A percentile compares a stretch with the other conserved stretches of the same genome.
Conservation (phyloP, 2,329 filamentous ascomycete genomes). For the Xylariaceae sp. region DNA sequence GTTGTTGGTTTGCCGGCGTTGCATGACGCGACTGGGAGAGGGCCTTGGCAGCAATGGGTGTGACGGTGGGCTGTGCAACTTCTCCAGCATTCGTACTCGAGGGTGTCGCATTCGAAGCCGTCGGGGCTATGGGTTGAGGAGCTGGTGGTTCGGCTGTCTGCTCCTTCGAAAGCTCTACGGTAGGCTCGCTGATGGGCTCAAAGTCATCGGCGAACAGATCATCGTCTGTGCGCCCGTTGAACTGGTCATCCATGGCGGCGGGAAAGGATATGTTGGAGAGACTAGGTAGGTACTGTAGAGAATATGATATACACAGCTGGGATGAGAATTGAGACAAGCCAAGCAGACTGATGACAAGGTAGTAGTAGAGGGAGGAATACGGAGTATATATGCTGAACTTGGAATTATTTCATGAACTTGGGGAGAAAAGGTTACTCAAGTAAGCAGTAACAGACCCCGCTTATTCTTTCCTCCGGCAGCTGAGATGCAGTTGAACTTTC, state of each 20-base stretch:
- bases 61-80: constrained; percentile 8
- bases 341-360: too few relatives aligned
- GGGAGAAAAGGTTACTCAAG: too few relatives aligned
- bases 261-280: not conserved
- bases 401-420: too few relatives aligned
- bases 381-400: too few relatives aligned
- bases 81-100: too few relatives aligned
- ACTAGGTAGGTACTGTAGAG: not conserved
- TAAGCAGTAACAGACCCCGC: too few relatives aligned
- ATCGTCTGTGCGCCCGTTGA: constrained; percentile 53
- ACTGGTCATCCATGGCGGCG: constrained; percentile 51
- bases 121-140: constrained; percentile 8
- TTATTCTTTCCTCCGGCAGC: too few relatives aligned
- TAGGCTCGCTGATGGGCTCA: constrained; percentile 37
- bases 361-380: too few relatives aligned
- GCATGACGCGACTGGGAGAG: constrained; percentile 28
- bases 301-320: too few relatives aligned
- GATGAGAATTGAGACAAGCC: too few relatives aligned
- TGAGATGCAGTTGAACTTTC: too few relatives aligned
- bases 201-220: constrained; percentile 57
- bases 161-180: constrained; percentile 1
- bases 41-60: constrained; percentile 13
- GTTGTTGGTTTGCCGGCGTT: constrained; percentile 10
- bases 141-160: constrained; percentile 1
- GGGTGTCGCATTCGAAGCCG: constrained; percentile 2